phyloP scores from a whole-genome alignment of 176 grass and related monocot genomes.

The Phoenix roebelenii region DNA sequence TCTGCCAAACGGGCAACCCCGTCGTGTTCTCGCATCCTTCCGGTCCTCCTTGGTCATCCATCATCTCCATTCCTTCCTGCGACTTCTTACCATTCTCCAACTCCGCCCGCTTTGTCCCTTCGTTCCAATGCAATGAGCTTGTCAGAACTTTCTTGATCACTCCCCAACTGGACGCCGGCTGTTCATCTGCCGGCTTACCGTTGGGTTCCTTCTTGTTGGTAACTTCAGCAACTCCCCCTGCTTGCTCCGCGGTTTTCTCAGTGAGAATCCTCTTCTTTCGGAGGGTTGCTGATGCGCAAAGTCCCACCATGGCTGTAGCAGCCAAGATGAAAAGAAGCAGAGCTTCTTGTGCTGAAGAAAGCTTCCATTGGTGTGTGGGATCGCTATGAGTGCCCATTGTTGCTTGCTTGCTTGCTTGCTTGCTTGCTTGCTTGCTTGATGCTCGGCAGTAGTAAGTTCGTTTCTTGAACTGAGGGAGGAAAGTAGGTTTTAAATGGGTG shows the following conservation, averaged over 20 bases:
- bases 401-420: no score
- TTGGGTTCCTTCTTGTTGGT: no score
- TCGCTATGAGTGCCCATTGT: not conserved
- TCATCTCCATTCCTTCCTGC: no score
- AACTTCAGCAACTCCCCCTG: no score
- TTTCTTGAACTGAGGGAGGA: no score
- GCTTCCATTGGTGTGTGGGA: not conserved
- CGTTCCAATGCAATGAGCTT: not conserved
- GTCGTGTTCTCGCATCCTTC: not conserved
- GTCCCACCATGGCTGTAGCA: not conserved
- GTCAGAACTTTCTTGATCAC: conserved; percentile 1
- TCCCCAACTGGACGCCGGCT: not conserved
- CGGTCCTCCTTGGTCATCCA: no score
- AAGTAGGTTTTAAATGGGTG: not conserved
- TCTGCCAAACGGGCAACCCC: conserved; percentile 29
- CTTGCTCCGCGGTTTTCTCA: no score
- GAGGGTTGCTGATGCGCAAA: not conserved
- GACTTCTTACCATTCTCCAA: no score
- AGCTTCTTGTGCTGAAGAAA: not conserved
- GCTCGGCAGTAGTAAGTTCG: no score
- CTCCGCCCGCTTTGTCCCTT: not conserved
- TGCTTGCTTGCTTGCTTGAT: no score
- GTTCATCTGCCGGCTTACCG: not conserved
- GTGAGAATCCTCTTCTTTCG: not conserved
- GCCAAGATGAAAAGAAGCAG: not conserved